Percentiles rank a stretch among this genome's conserved stretches.
Conservation (phyloP, 2,329 filamentous ascomycete species). For the Lachnellula suecica region DNA sequence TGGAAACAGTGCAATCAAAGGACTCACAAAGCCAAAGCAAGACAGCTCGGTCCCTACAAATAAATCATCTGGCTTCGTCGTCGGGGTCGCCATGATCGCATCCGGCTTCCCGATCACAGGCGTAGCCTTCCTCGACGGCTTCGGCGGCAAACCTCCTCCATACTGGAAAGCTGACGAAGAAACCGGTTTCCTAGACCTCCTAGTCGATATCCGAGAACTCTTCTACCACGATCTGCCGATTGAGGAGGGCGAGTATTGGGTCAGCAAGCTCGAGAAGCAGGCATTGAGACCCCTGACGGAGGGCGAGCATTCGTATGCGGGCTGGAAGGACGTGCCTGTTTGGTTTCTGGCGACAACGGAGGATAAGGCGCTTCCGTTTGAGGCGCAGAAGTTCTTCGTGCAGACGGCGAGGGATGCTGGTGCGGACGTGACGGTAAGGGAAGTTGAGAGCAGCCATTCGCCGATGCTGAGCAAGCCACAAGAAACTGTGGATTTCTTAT, state of each 20-base stretch:
- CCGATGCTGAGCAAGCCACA: constrained; percentile 42
- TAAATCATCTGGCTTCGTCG: constrained; percentile 32
- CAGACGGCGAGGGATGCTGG: constrained; percentile 38
- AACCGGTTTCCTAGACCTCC: constrained; percentile 39
- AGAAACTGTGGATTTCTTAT: constrained; percentile 36
- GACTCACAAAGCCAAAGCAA: constrained; percentile 30
- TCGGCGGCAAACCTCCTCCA: constrained; percentile 38
- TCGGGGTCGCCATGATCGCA: constrained; percentile 39
- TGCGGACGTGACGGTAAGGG: constrained; percentile 33
- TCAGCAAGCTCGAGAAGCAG: constrained; percentile 37
- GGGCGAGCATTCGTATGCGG: constrained; percentile 30
- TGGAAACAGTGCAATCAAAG: constrained; percentile 40
- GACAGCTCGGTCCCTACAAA: constrained; percentile 3
- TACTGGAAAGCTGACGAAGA: constrained; percentile 35
- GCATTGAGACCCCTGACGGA: constrained; percentile 41
- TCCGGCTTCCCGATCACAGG: constrained; percentile 38
- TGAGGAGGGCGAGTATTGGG: constrained; percentile 40
- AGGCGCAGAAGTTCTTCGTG: constrained; percentile 36
- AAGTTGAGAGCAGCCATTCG: constrained; percentile 41
- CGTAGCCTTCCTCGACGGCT: constrained; percentile 36
- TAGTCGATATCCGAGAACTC: constrained; percentile 32
- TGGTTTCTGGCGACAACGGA: constrained; percentile 40
- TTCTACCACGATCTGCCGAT: constrained; percentile 46
- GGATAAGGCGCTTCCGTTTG: constrained; percentile 38
- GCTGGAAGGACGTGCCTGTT: constrained; percentile 29